These are phyloP conservation scores for Rhododendron simsii DNA, from an alignment of 148 eudicot genomes.

Conservation along the genomic window DNA sequence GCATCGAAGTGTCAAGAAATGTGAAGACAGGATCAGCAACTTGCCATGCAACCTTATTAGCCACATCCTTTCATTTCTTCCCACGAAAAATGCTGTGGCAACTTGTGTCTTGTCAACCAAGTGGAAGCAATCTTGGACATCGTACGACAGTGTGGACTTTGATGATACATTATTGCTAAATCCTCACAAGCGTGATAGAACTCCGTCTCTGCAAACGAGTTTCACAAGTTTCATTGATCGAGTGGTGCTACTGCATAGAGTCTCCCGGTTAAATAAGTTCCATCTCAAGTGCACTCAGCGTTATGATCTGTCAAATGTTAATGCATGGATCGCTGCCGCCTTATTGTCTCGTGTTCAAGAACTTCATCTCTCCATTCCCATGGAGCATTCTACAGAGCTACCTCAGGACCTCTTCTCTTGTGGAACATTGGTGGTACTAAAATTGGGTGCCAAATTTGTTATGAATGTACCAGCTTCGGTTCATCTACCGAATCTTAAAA, in stretches of 20 bases:
- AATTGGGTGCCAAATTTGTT: neutral
- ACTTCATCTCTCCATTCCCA: neutral
- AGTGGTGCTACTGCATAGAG: neutral
- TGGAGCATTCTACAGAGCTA: neutral
- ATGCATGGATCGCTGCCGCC: constrained; percentile 1
- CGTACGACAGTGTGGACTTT: no score
- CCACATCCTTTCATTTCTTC: no score
- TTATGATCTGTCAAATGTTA: neutral
- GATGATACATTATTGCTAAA: constrained; percentile 7
- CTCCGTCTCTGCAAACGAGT: neutral
- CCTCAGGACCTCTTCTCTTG: neutral
- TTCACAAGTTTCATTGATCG: constrained; percentile 3
- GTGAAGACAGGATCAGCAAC: no score
- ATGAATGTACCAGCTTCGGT: neutral
- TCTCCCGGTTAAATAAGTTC: neutral
- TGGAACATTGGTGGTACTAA: constrained; percentile 8
- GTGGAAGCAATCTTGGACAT: no score
- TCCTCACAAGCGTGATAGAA: neutral
- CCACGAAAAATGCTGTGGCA: no score
- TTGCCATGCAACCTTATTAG: no score
- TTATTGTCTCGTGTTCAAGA: neutral
- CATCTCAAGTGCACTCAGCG: neutral
- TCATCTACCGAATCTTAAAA: constrained; percentile 11
- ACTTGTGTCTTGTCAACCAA: no score
- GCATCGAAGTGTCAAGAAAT: neutral